Evolutionary conservation across 306 rosid species (phyloP).

Genomic region (Quillaja saponaria): DNA sequence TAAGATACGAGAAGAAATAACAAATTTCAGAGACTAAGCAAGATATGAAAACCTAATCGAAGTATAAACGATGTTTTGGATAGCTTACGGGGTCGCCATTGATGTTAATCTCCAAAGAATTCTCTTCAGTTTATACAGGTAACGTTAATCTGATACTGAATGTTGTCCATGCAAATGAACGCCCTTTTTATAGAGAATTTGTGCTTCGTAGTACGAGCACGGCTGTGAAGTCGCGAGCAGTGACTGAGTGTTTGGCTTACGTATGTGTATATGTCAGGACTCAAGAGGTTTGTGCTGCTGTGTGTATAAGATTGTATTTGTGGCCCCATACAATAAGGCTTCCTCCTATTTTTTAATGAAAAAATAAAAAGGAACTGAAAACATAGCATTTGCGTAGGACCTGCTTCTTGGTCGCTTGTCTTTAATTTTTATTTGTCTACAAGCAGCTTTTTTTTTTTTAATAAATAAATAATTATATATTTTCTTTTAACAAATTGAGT

Average conservation of each 20-base stretch:
- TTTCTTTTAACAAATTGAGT: too few species aligned
- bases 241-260: conserved; percentile 3
- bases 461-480: too few species aligned
- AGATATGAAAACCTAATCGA: neutral
- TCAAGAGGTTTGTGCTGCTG: too few species aligned
- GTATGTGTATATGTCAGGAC: neutral
- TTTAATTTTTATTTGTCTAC: neutral
- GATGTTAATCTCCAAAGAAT: conserved; percentile 9
- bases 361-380: too few species aligned
- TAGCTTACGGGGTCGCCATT: conserved; percentile 49
- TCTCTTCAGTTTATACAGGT: too few species aligned
- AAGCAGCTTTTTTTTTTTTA: too few species aligned
- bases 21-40: neutral
- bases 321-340: too few species aligned
- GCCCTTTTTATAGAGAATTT: conserved; percentile 8
- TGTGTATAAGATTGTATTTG: too few species aligned
- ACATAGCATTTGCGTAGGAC: too few species aligned
- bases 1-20: conserved; percentile 3
- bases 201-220: too few species aligned
- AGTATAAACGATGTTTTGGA: neutral
- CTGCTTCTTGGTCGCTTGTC: neutral
- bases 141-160: too few species aligned
- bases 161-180: neutral
- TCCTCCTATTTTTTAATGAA: too few species aligned
- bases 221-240: conserved; percentile 3